Percentiles rank a stretch among this genome's conserved stretches.
Evolutionary conservation across 768 basidiomycete species (phyloP).

Genomic region (Mycena kentingensis): DNA sequence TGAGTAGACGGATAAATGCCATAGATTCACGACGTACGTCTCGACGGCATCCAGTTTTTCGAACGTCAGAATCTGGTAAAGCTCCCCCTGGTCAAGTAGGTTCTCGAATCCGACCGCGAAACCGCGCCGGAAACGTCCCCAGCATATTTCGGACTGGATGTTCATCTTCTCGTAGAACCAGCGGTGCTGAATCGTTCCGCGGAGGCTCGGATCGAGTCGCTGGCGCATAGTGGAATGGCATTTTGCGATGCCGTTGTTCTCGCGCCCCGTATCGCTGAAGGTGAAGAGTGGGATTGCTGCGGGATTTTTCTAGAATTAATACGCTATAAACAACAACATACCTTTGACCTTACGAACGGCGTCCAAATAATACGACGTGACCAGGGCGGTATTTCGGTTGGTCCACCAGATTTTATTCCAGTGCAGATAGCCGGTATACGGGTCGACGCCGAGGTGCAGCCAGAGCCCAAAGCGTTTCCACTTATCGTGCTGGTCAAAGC

Average conservation of each 20-base stretch:
- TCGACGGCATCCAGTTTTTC: slow-evolving; percentile 27
- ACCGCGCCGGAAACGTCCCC: slow-evolving; percentile 35
- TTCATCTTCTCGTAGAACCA: slow-evolving; percentile 41
- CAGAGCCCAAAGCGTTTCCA: slow-evolving; percentile 41
- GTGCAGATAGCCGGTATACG: slow-evolving; percentile 31
- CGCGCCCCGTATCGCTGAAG: slow-evolving; percentile 45
- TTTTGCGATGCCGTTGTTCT: slow-evolving; percentile 51
- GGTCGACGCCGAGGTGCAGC: slow-evolving; percentile 38
- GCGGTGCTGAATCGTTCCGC: slow-evolving; percentile 41
- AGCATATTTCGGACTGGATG: slow-evolving; percentile 43
- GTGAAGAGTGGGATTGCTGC: slow-evolving; percentile 42
- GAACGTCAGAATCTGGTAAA: neutral
- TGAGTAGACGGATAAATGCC: neutral
- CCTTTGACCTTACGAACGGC: slow-evolving; percentile 20
- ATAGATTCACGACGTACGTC: no score
- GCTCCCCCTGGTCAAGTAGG: neutral
- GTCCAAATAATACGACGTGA: slow-evolving; percentile 38
- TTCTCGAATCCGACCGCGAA: slow-evolving; percentile 39
- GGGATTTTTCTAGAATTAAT: slow-evolving; percentile 2
- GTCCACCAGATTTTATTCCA: slow-evolving; percentile 48
- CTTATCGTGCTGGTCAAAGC: slow-evolving; percentile 51
- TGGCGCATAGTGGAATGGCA: slow-evolving; percentile 42
- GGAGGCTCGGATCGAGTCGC: slow-evolving; percentile 38
- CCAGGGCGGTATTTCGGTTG: slow-evolving; percentile 38
- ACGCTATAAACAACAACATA: slow-evolving; percentile 9